These are phyloP conservation scores for Pelargonium nanum DNA, from an alignment of 345 rosid genomes.

Conservation along the genomic window DNA sequence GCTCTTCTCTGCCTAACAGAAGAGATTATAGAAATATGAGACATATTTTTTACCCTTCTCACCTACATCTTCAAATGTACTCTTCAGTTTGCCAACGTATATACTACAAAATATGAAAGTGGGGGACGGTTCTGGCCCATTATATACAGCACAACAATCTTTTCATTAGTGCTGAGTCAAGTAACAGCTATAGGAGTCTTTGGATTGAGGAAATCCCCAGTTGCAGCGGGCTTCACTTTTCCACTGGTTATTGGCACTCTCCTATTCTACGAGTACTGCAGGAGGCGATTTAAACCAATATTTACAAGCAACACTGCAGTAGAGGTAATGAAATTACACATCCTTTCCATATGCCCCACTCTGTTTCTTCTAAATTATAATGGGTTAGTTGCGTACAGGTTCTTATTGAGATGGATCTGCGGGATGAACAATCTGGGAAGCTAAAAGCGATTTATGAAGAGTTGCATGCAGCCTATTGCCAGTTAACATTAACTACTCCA, in stretches of 20 bases:
- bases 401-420: conserved; percentile 75
- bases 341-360: background rate
- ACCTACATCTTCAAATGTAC: background rate
- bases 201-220: conserved; percentile 55
- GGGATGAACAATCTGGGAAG: conserved; percentile 51
- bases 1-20: too few species aligned
- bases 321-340: conserved; percentile 18
- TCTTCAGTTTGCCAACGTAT: conserved; percentile 73
- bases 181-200: conserved; percentile 78
- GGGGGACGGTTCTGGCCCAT: conserved; percentile 88
- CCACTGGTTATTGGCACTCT: conserved; percentile 62
- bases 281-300: conserved; percentile 58
- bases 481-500: conserved; percentile 27
- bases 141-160: conserved; percentile 73
- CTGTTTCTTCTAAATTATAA: conserved; percentile 10
- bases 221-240: conserved; percentile 66
- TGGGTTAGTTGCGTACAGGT: conserved; percentile 31
- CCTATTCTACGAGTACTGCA: conserved; percentile 71
- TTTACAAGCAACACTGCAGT: conserved; percentile 55
- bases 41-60: background rate
- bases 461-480: conserved; percentile 61
- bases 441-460: conserved; percentile 36
- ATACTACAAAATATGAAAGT: conserved; percentile 55
- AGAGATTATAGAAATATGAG: too few species aligned
- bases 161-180: conserved; percentile 75